Conservation (phyloP, 2,329 filamentous ascomycete genomes). For the Mycosphaerella sp. region DNA sequence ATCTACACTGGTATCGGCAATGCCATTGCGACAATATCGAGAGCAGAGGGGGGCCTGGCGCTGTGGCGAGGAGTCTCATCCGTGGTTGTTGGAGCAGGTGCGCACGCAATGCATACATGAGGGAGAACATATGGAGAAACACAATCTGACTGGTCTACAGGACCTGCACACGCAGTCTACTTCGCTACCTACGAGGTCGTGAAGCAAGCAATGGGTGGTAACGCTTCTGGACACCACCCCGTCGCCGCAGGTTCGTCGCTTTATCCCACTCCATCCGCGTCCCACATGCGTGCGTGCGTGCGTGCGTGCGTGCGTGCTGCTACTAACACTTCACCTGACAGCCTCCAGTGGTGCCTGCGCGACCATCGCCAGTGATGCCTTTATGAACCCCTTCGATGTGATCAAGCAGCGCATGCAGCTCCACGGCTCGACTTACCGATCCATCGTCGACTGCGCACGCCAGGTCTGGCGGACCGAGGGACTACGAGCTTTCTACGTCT, state of each 20-base stretch:
- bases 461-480: conserved; percentile 86
- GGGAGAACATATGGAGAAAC: background rate
- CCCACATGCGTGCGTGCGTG: background rate
- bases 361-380: conserved; percentile 92
- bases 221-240: conserved; percentile 83
- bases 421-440: conserved; percentile 87
- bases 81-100: conserved; percentile 89
- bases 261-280: background rate
- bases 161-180: conserved; percentile 94
- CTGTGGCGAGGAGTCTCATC: conserved; percentile 96
- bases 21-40: conserved; percentile 86
- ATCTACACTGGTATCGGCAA: conserved; percentile 88
- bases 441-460: conserved; percentile 77
- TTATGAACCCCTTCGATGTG: conserved; percentile 99
- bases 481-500: conserved; percentile 90
- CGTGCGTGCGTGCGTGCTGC: background rate
- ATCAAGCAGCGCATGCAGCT: conserved; percentile 99
- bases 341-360: conserved; percentile 89
- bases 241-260: conserved; percentile 69
- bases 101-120: conserved; percentile 19
- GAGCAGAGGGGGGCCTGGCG: conserved; percentile 80
- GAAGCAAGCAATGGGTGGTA: conserved; percentile 92
- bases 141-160: conserved; percentile 45
- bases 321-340: conserved; percentile 37
- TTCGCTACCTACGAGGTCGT: conserved; percentile 97